These are phyloP conservation scores for Scedosporium aurantiacum DNA, from an alignment of 2,329 filamentous ascomycete genomes.

Conservation along the genomic window DNA sequence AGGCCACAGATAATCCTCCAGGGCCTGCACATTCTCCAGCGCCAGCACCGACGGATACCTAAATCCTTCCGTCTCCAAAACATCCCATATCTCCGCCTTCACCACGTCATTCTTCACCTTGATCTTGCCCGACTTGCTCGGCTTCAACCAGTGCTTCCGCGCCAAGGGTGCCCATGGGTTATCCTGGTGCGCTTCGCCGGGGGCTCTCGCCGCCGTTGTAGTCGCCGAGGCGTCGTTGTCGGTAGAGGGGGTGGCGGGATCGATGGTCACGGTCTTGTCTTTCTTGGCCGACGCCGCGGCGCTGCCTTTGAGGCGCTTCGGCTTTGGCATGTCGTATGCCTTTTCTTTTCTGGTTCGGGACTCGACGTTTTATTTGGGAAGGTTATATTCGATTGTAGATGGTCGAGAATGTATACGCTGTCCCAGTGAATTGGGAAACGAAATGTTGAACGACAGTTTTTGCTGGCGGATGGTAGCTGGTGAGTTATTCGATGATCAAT, in stretches of 20 bases:
- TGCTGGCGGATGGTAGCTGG: too few relatives aligned
- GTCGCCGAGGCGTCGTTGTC: constrained; percentile 19
- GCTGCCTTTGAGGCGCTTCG: constrained; percentile 47
- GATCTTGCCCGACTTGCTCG: constrained; percentile 49
- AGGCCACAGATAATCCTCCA: constrained; percentile 93
- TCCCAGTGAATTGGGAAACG: too few relatives aligned
- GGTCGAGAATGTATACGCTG: neutral
- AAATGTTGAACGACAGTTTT: too few relatives aligned
- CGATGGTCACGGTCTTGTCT: constrained; percentile 1
- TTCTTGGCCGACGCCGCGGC: constrained; percentile 25
- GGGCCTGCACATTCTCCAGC: constrained; percentile 78
- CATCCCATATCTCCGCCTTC: constrained; percentile 82
- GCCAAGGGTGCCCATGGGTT: constrained; percentile 70
- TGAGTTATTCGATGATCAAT: too few relatives aligned
- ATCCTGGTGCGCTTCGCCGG: constrained; percentile 59
- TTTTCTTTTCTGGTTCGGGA: neutral
- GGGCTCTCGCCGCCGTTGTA: constrained; percentile 34
- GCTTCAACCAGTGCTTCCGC: constrained; percentile 72
- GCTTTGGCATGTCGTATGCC: constrained; percentile 39
- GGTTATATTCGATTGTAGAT: neutral
- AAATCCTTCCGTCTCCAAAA: constrained; percentile 72
- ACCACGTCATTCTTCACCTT: constrained; percentile 77
- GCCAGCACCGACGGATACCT: constrained; percentile 65
- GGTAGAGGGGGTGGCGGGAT: constrained; percentile 23
- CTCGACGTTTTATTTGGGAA: neutral